Base-by-base conservation (phyloP, 164 flowering plant species). In the Taxillus chinensis region DNA sequence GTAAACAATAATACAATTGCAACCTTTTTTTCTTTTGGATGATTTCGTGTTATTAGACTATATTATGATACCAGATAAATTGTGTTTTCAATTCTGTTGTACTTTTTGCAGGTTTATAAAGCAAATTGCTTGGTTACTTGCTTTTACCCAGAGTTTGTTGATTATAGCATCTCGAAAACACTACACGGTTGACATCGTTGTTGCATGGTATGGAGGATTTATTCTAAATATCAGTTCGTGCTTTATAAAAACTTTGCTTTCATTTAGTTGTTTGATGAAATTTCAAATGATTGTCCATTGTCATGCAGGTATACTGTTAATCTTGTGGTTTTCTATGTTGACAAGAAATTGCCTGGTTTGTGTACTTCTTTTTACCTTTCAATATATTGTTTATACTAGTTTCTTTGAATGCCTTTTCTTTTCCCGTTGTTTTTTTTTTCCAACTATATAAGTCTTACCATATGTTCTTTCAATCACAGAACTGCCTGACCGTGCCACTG, bases 141-240 rank as follows among this genome's bases (percentile, higher is more conserved):
- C 82, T 39, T 74, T 86, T 64, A 62, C 68, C 52, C 92, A 85
- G 73, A 91, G 99, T 80, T 68, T 90, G 27, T 70, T 93, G 77
- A 90, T 93, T 69, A 51, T 93, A 59, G 97, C 99, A 60, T 90
- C 97, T 15, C 90, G 93, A 64, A 93, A 89, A 68, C 99, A 91
- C 72, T 93, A 91, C 77, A 71, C 79, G 6, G 84, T 82, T 41
- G 83, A 76, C 64, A 69, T 74, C 55, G 80, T 86, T 45, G 85
- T 84, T 60, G 89, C 89, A 62, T 84, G 89, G 89, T 83, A 74
- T 59, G 41, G 4, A 37, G 27, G 5, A 54, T 71, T n/a, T 54
- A 17, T 54, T 27, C 27, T 27, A 27, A 27, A 27, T 27, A 27
- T 27, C 27, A 27, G 27, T 27, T 27, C 27, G 2, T 27, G 27